phyloP scores from a whole-genome alignment of 192 early-diverging fungal species.

The Linnemannia elongata region DNA sequence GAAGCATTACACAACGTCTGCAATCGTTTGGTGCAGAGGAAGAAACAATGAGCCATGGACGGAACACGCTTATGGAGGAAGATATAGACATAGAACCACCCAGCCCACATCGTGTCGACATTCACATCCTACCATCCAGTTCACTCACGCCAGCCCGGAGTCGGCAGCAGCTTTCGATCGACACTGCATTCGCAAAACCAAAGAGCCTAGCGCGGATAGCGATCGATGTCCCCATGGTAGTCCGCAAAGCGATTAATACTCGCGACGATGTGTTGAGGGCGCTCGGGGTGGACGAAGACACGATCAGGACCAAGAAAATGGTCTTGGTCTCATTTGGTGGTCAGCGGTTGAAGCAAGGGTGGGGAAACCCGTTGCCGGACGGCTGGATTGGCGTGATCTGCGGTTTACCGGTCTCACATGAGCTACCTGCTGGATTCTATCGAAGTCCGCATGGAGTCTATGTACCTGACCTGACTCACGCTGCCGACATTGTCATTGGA shows the following conservation, averaged over 20 bases:
- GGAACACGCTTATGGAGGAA: not conserved
- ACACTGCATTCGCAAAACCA: slow-evolving; percentile 1
- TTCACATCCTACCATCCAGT: not conserved
- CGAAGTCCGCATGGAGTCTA: slow-evolving; percentile 67
- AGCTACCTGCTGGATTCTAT: slow-evolving; percentile 65
- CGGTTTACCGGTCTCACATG: slow-evolving; percentile 59
- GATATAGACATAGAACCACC: not conserved
- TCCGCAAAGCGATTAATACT: slow-evolving; percentile 60
- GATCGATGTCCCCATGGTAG: slow-evolving; percentile 71
- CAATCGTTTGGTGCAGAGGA: too few relatives aligned
- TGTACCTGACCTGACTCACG: slow-evolving; percentile 72
- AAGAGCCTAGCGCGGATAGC: slow-evolving; percentile 30
- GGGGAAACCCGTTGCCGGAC: slow-evolving; percentile 64
- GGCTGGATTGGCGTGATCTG: slow-evolving; percentile 74
- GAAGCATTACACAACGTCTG: not conserved
- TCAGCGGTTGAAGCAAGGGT: slow-evolving; percentile 63
- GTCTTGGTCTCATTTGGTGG: slow-evolving; percentile 68
- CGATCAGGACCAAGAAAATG: slow-evolving; percentile 63
- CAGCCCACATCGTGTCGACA: not conserved
- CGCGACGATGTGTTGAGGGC: slow-evolving; percentile 60
- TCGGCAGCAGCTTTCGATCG: not conserved
- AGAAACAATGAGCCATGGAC: not conserved
- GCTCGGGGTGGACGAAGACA: slow-evolving; percentile 62
- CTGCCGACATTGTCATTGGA: slow-evolving; percentile 71
- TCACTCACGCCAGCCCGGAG: not conserved